Base-by-base conservation (phyloP, 768 basidiomycete species). In the Suillus americanus region DNA sequence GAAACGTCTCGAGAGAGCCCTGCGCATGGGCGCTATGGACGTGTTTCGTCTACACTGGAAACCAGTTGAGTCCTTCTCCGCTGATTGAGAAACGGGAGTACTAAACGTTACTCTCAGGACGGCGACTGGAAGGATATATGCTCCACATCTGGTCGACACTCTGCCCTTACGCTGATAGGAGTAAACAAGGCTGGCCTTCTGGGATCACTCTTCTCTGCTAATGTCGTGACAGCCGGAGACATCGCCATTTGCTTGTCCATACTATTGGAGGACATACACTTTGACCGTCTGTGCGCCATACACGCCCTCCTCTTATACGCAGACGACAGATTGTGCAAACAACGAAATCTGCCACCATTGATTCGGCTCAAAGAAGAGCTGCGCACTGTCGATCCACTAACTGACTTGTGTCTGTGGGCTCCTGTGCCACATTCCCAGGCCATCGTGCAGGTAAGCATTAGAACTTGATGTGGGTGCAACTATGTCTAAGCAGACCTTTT, bases 301-400 rank as follows among this genome's bases (percentile, higher is more conserved):
- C 79, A 79, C 23, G 78, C 78, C 0, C 33, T 79, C 33, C 43
- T 79, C 38, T 55, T 70, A 30, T 75, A 75, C 57, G 72, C 75
- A 56, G 74, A 77, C 56, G 70, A 74, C 55, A 72, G 71, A 65
- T 57, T 80, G 37, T 77, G 77, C 70, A 74, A 73, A 56, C 64
- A 48, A 25, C 70, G 68, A 30, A 66, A 71, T 60, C 62, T 69
- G 45, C 51, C 60, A 9, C 43, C 63, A 30, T 59, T 77, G 13
- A 64, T 64, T 40, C 45, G 55, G 4, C 76, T 78, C 63, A 68
- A 60, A 50, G 51, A 62, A 18, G 40, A 13, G 20, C 62, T 78
- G 38, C 68, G 63, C 14, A 5, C 55, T 5, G 64, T 30, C 60
- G 48, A 67, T 12, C 50, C 20, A 40, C 54, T 63, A 43, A 67